phyloP scores from a whole-genome alignment of 495 filamentous ascomycete genomes.

The Oidiodendron maius region DNA sequence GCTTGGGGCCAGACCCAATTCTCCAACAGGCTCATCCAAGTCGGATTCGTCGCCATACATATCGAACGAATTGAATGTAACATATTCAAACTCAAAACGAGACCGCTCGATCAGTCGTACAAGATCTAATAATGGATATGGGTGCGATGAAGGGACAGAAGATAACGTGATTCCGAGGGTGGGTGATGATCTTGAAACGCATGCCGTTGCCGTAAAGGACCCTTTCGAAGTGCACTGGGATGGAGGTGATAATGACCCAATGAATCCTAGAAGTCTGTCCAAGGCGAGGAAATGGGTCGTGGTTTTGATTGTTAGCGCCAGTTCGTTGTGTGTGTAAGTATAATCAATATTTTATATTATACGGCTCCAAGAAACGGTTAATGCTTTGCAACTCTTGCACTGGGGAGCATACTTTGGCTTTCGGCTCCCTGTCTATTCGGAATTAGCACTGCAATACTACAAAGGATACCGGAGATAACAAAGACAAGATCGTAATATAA shows the following conservation, averaged over 20 bases:
- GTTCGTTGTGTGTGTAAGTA: slow-evolving; percentile 80
- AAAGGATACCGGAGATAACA: background rate
- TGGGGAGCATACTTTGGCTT: background rate
- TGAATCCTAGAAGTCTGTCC: slow-evolving; percentile 66
- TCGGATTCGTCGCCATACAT: no score
- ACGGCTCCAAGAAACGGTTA: background rate
- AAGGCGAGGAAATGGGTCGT: slow-evolving; percentile 72
- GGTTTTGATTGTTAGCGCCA: slow-evolving; percentile 60
- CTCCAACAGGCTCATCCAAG: no score
- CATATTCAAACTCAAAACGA: no score
- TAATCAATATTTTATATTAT: background rate
- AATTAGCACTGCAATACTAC: background rate
- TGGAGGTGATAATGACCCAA: slow-evolving; percentile 63
- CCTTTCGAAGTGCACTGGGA: slow-evolving; percentile 64
- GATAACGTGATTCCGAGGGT: slow-evolving; percentile 27
- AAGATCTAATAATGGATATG: slow-evolving; percentile 58
- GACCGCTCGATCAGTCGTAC: slow-evolving; percentile 30
- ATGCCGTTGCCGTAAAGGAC: slow-evolving; percentile 27
- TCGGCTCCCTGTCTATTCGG: background rate
- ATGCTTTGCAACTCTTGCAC: background rate
- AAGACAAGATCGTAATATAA: background rate
- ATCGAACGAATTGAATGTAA: no score
- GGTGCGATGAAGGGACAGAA: slow-evolving; percentile 33
- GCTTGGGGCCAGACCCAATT: no score
- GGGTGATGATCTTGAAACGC: slow-evolving; percentile 20